phyloP scores from a whole-genome alignment of 2,329 filamentous ascomycete species.

The Penicillium sp. region DNA sequence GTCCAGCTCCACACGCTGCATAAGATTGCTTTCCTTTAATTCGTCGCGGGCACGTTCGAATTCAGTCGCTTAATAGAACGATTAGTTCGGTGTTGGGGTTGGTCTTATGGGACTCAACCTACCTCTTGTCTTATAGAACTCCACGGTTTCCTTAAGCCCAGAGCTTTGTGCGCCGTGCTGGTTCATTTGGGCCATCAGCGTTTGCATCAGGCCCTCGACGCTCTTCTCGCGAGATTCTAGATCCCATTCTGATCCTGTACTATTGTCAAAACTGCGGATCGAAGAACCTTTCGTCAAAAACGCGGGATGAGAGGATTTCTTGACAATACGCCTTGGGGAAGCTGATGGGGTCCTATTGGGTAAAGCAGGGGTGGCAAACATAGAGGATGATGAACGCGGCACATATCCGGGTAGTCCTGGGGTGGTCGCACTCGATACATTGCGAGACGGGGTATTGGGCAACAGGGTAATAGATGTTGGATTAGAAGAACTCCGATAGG shows the following conservation, averaged over 20 bases:
- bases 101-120: constrained; percentile 33
- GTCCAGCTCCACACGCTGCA: constrained; percentile 66
- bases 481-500: background rate
- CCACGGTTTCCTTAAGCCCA: constrained; percentile 68
- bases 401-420: constrained; percentile 31
- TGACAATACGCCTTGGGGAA: constrained; percentile 21
- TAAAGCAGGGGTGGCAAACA: constrained; percentile 27
- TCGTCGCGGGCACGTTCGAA: constrained; percentile 53
- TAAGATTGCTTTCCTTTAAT: constrained; percentile 51
- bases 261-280: constrained; percentile 54
- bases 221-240: constrained; percentile 70
- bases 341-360: constrained; percentile 27
- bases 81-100: background rate
- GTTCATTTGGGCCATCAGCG: constrained; percentile 69
- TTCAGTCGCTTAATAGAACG: constrained; percentile 49
- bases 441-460: constrained; percentile 14
- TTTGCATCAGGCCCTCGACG: constrained; percentile 70
- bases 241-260: constrained; percentile 57
- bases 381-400: constrained; percentile 36
- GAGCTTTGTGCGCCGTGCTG: constrained; percentile 64
- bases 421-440: constrained; percentile 7
- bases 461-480: background rate
- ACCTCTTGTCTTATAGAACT: constrained; percentile 72
- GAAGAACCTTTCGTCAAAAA: constrained; percentile 75
- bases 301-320: constrained; percentile 32